Conservation (phyloP, 805 yeast species). For the Clavispora asparagi region DNA sequence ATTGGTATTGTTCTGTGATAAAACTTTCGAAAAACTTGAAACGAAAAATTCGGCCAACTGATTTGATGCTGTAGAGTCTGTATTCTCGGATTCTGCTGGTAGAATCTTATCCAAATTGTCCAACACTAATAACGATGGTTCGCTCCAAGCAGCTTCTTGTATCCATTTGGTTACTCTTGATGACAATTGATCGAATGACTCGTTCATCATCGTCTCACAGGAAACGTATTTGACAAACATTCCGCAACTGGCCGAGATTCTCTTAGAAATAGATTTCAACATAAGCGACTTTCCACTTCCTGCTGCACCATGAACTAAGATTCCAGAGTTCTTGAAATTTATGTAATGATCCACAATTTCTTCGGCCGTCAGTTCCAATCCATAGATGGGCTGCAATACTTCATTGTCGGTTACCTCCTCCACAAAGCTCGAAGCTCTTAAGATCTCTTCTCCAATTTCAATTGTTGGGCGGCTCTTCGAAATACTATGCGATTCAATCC, state of each 20-base stretch:
- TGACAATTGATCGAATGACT: slow-evolving; percentile 42
- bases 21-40: slow-evolving; percentile 37
- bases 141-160: slow-evolving; percentile 62
- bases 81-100: slow-evolving; percentile 57
- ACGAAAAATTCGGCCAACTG: slow-evolving; percentile 62
- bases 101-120: slow-evolving; percentile 76
- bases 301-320: slow-evolving; percentile 63
- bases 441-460: slow-evolving; percentile 47
- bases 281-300: slow-evolving; percentile 80
- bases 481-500: slow-evolving; percentile 35
- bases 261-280: slow-evolving; percentile 35
- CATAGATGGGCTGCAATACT: slow-evolving; percentile 40
- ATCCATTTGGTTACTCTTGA: slow-evolving; percentile 41
- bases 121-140: slow-evolving; percentile 68
- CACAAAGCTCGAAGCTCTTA: slow-evolving; percentile 40
- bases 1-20: slow-evolving; percentile 38
- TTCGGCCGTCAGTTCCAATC: slow-evolving; percentile 45
- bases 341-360: slow-evolving; percentile 36
- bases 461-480: slow-evolving; percentile 29
- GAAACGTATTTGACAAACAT: slow-evolving; percentile 43
- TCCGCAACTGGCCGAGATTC: slow-evolving; percentile 35
- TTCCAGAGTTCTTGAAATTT: slow-evolving; percentile 45
- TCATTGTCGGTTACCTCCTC: slow-evolving; percentile 10
- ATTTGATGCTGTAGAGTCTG: slow-evolving; percentile 55
- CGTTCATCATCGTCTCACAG: slow-evolving; percentile 55